Evolutionary conservation across 345 rosid species (phyloP), one percentile per base, ranked within the genome.

Genomic region (Eucalyptus fibrosa): DNA sequence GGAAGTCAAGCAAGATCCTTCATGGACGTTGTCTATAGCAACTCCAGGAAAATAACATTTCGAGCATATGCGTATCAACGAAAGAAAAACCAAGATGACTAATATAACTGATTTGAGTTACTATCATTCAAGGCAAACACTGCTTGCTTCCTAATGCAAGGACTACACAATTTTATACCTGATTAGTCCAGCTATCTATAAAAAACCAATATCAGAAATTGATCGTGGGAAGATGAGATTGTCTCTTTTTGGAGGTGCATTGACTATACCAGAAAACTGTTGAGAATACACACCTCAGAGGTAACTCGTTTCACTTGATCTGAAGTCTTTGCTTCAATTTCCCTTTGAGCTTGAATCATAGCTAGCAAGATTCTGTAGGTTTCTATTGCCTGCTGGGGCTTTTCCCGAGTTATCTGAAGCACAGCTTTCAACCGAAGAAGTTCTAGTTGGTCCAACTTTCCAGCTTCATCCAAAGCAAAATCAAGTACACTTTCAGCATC

Each of bases 311-410:
- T 88, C 44, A 91, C 88, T 88, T 90, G 91, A 55, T 88, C 92
- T 30, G 88, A 80, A 88, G 90, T 91, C 90, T 92, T 92, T 47
- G 92, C 90, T 60, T 89, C 94, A 89, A 91, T 88, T 86, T 94
- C 97, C 89, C 93, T 94, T 86, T 95, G 97, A 83, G 95, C 94
- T 91, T 96, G 97, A 92, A 97, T 94, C 92, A 93, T 91, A 89
- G 96, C 94, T n/a, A 98, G 93, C 93, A 96, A 91, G 65, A 93
- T 89, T 92, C 97, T 95, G 92, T 95, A 97, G 87, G 99, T 97
- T 92, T 96, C 97, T 91, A 98, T 92, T 87, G 99, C 99, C 93
- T 94, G 94, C 93, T 94, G 96, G 89, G 99, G 98, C 88, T 93
- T 96, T 90, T 95, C 96, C 94, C 94, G 96, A 87, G 99, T 94